Evolutionary conservation across 179 eudicot species (phyloP).

Genomic region (Nepenthes alata): DNA sequence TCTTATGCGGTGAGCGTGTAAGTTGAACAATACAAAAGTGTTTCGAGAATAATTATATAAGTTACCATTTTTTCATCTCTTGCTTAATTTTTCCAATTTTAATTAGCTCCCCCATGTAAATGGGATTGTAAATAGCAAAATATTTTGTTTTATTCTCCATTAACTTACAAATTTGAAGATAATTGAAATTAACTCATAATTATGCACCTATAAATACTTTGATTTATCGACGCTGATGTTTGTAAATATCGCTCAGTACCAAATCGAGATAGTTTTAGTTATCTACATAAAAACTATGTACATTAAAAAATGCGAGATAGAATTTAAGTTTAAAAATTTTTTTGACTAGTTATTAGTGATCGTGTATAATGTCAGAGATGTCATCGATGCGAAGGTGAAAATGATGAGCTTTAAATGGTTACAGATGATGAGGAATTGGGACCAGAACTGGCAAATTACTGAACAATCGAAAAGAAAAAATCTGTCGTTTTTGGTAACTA

Average conservation of each 20-base stretch:
- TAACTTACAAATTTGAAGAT: too few relatives aligned
- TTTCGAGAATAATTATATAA: too few relatives aligned
- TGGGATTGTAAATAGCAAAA: too few relatives aligned
- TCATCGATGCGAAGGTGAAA: slow-evolving; percentile 3
- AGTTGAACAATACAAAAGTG: too few relatives aligned
- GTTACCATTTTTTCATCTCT: too few relatives aligned
- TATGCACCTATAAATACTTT: slow-evolving; percentile 11
- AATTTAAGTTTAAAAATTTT: background rate
- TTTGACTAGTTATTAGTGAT: background rate
- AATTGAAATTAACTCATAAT: too few relatives aligned
- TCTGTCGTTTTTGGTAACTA: slow-evolving; percentile 15
- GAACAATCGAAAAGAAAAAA: background rate
- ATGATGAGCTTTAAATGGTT: slow-evolving; percentile 3
- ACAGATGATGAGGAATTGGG: slow-evolving; percentile 8
- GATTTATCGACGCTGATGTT: slow-evolving; percentile 10
- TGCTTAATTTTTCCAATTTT: too few relatives aligned
- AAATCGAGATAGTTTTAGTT: slow-evolving; percentile 2
- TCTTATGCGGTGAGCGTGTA: too few relatives aligned
- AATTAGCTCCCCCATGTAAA: too few relatives aligned
- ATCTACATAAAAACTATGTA: slow-evolving; percentile 2
- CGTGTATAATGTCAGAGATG: slow-evolving; percentile 4
- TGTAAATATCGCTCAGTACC: slow-evolving; percentile 6
- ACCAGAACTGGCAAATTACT: slow-evolving; percentile 2
- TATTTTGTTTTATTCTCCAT: too few relatives aligned
- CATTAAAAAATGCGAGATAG: slow-evolving; percentile 6